A percentile compares a stretch with the other conserved stretches of the same genome.
Conservation (phyloP, 2,329 filamentous ascomycete genomes). For the Hymenoscyphus fraxineus region DNA sequence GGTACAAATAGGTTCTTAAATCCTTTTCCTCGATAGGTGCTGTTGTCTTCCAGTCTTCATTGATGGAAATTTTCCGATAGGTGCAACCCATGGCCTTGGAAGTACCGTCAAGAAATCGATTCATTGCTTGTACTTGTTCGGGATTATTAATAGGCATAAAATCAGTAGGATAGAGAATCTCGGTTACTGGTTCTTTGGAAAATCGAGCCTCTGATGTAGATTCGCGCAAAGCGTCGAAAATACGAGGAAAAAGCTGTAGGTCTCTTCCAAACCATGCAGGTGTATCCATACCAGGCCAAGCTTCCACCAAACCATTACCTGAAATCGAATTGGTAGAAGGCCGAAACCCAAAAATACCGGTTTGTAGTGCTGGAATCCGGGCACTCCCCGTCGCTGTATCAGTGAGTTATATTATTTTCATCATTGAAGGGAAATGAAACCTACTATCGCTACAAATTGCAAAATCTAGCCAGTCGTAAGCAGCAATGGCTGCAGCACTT, state of each 20-base stretch:
- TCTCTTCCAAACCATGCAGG: background rate
- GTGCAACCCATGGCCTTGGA: background rate
- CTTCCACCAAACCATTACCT: background rate
- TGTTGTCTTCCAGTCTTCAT: background rate
- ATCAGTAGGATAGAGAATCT: background rate
- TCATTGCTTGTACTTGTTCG: background rate
- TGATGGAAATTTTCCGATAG: background rate
- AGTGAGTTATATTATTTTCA: background rate
- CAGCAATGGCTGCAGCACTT: conserved; percentile 39
- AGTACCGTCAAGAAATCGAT: background rate
- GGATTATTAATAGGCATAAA: background rate
- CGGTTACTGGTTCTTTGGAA: background rate
- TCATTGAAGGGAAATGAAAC: background rate
- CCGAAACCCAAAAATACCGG: background rate
- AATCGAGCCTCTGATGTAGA: background rate
- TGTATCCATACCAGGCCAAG: background rate
- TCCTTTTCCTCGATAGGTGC: background rate
- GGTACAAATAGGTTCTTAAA: background rate
- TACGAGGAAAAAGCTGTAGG: background rate
- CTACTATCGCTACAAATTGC: conserved; percentile 43
- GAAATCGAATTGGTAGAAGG: background rate
- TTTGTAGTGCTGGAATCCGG: background rate
- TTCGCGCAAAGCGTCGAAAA: background rate
- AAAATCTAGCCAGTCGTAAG: conserved; percentile 45
- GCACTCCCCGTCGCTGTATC: background rate